Percentiles rank a stretch among this genome's conserved stretches.
phyloP scores from a whole-genome alignment of 192 early-diverging fungal genomes.

The Coemansia sp. region DNA sequence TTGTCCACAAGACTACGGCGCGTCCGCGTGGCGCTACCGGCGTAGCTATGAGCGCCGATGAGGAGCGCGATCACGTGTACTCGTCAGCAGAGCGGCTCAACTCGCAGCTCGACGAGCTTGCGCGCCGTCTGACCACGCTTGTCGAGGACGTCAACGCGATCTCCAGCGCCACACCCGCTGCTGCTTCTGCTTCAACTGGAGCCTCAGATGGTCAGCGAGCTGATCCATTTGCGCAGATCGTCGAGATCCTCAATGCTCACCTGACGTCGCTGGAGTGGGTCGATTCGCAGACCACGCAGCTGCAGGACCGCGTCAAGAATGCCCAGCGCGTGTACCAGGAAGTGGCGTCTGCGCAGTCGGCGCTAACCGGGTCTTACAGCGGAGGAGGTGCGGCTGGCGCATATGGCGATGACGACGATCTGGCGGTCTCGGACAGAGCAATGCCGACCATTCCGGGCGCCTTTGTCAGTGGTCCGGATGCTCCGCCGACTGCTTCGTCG shows the following conservation, averaged over 20 bases:
- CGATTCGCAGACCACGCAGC: constrained; percentile 58
- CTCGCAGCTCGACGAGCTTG: constrained; percentile 85
- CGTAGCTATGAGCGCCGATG: constrained; percentile 65
- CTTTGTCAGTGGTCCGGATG: constrained; percentile 27
- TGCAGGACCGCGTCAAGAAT: constrained; percentile 45
- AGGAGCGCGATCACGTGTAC: constrained; percentile 85
- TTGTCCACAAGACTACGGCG: constrained; percentile 59
- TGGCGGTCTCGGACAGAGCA: neutral
- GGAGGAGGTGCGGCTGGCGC: neutral
- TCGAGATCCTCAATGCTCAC: constrained; percentile 88
- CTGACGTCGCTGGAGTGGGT: constrained; percentile 94
- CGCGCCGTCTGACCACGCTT: constrained; percentile 70
- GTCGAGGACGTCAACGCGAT: constrained; percentile 85
- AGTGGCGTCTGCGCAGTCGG: constrained; percentile 30
- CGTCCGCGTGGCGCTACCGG: constrained; percentile 27
- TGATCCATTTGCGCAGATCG: constrained; percentile 72
- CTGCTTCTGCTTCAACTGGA: neutral
- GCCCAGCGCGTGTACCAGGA: constrained; percentile 47
- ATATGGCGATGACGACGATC: neutral
- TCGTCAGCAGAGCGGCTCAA: constrained; percentile 82
- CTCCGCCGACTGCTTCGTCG: constrained; percentile 32
- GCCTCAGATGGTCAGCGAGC: constrained; percentile 18
- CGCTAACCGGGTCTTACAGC: constrained; percentile 13
- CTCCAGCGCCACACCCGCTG: constrained; percentile 13
- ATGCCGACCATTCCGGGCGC: constrained; percentile 29